Percentiles rank a stretch among this genome's conserved stretches.
These are phyloP conservation scores for Diplodia corticola DNA, from an alignment of 2,329 filamentous ascomycete genomes.

Conservation along the genomic window DNA sequence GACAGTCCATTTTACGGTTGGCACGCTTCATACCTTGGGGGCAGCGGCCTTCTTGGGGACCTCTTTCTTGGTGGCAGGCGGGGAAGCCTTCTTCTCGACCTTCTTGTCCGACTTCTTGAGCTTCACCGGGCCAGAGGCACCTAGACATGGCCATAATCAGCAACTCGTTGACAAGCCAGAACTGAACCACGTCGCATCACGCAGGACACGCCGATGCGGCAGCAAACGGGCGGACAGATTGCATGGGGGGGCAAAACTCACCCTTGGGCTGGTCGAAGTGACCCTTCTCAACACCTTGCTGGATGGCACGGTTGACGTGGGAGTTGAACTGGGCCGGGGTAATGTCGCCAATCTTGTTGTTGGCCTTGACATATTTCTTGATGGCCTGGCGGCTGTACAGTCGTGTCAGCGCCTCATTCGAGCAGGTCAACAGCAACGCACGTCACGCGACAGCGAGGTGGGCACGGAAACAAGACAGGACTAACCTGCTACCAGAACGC, in stretches of 20 bases:
- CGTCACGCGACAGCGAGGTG: slow-evolving; percentile 30
- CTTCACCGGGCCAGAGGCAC: slow-evolving; percentile 87
- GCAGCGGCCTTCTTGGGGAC: slow-evolving; percentile 21
- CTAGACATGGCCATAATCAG: slow-evolving; percentile 44
- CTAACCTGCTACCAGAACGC: slow-evolving; percentile 69
- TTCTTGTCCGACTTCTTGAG: slow-evolving; percentile 72
- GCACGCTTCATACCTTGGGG: slow-evolving; percentile 22
- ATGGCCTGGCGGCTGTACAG: slow-evolving; percentile 64
- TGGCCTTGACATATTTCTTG: slow-evolving; percentile 73
- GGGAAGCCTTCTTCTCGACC: slow-evolving; percentile 9
- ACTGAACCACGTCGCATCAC: slow-evolving; percentile 25
- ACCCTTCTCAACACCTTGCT: slow-evolving; percentile 80
- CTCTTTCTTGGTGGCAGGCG: slow-evolving; percentile 34
- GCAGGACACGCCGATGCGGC: slow-evolving; percentile 28
- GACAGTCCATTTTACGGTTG: background rate
- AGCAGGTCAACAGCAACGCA: slow-evolving; percentile 30
- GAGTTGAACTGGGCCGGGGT: slow-evolving; percentile 63
- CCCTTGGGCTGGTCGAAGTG: slow-evolving; percentile 90
- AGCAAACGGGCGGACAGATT: background rate
- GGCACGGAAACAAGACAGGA: slow-evolving; percentile 34
- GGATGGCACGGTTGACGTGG: slow-evolving; percentile 84
- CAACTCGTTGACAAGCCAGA: background rate
- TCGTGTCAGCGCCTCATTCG: slow-evolving; percentile 36
- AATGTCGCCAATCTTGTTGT: slow-evolving; percentile 63
- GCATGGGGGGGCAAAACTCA: slow-evolving; percentile 48